Evolutionary conservation across 108 stramenopile genomes (phyloP).

Genomic region (Asterionellopsis glacialis): DNA sequence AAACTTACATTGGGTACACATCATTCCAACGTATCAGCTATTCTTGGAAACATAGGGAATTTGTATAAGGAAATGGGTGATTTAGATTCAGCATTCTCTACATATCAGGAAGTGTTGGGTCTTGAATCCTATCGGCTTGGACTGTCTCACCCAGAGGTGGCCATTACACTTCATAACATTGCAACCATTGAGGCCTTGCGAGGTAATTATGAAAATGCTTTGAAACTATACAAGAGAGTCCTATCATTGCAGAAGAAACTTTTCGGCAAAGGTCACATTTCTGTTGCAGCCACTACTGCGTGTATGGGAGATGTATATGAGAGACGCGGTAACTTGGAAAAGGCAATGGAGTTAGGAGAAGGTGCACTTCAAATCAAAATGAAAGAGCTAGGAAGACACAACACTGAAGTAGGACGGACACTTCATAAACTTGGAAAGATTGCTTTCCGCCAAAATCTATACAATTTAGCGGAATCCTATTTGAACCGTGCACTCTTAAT

Average conservation of each 20-base stretch:
- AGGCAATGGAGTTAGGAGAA: constrained; percentile 63
- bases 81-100: constrained; percentile 68
- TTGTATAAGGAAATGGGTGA: constrained; percentile 84
- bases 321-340: constrained; percentile 45
- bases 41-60: constrained; percentile 84
- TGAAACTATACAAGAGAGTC: constrained; percentile 66
- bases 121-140: constrained; percentile 84
- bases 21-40: constrained; percentile 75
- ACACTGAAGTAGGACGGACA: constrained; percentile 67
- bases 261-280: constrained; percentile 57
- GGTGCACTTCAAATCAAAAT: constrained; percentile 64
- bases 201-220: constrained; percentile 62
- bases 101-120: constrained; percentile 82
- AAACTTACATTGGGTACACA: constrained; percentile 61
- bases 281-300: constrained; percentile 60
- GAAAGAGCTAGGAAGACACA: constrained; percentile 39
- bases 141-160: constrained; percentile 80
- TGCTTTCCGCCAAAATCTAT: constrained; percentile 40
- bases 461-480: constrained; percentile 45
- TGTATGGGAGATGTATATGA: constrained; percentile 87
- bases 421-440: constrained; percentile 81
- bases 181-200: constrained; percentile 86
- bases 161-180: constrained; percentile 83
- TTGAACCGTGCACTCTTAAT: constrained; percentile 54
- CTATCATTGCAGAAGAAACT: constrained; percentile 70